Percentiles rank a stretch among this genome's conserved stretches.
Evolutionary conservation across 2,329 filamentous ascomycete species (phyloP).

Genomic region (Chaetomiaceae sp.): DNA sequence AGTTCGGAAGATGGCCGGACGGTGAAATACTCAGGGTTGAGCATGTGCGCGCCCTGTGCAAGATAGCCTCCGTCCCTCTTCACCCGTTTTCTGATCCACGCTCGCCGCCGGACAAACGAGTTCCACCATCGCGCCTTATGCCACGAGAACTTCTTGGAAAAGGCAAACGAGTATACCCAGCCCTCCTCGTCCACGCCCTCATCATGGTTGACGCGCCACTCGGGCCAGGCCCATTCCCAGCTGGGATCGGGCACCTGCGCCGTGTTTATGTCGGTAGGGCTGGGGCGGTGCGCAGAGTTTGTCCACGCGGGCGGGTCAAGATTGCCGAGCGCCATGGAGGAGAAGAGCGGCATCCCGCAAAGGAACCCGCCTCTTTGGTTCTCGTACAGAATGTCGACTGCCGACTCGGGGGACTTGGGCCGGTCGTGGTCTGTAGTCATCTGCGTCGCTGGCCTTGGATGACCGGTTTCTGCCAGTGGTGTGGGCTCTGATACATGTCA

Average conservation of each 20-base stretch:
- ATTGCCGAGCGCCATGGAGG: conserved; percentile 74
- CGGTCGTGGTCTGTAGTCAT: conserved; percentile 33
- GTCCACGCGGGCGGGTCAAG: conserved; percentile 87
- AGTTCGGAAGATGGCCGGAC: conserved; percentile 55
- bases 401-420: conserved; percentile 43
- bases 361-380: conserved; percentile 90
- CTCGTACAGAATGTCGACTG: conserved; percentile 87
- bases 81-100: conserved; percentile 79
- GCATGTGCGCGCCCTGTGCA: conserved; percentile 56
- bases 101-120: conserved; percentile 84
- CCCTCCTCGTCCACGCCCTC: conserved; percentile 81
- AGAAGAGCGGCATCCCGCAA: conserved; percentile 88
- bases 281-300: conserved; percentile 59
- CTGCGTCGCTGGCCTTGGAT: conserved; percentile 10
- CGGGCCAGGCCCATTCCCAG: conserved; percentile 82
- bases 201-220: conserved; percentile 66
- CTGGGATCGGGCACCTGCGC: conserved; percentile 91
- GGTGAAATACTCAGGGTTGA: conserved; percentile 76
- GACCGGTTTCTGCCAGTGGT: conserved; percentile 10
- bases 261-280: conserved; percentile 67
- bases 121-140: conserved; percentile 90
- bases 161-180: conserved; percentile 95
- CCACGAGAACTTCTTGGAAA: conserved; percentile 71
- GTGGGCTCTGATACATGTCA: conserved; percentile 21
- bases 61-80: conserved; percentile 50